phyloP scores from a whole-genome alignment of 2,329 filamentous ascomycete genomes.

The Epichloe elymi region DNA sequence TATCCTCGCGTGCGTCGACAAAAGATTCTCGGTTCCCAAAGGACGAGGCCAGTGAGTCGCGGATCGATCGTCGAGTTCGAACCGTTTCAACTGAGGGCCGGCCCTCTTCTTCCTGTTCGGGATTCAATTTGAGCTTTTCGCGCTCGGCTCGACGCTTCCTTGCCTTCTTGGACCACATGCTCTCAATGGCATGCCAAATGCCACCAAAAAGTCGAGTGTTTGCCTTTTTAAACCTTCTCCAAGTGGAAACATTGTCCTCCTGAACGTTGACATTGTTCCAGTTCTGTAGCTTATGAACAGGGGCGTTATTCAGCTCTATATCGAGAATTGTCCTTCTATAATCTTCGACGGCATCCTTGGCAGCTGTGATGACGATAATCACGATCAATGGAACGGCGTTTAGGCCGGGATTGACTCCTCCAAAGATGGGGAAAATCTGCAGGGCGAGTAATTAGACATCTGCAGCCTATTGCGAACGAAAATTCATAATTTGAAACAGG shows the following conservation, averaged over 20 bases:
- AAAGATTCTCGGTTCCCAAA: slow-evolving; percentile 41
- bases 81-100: slow-evolving; percentile 42
- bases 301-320: slow-evolving; percentile 89
- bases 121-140: slow-evolving; percentile 20
- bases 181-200: slow-evolving; percentile 34
- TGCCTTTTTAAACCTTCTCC: slow-evolving; percentile 86
- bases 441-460: slow-evolving; percentile 4
- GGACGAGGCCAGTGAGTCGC: slow-evolving; percentile 32
- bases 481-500: not conserved
- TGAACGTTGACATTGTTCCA: slow-evolving; percentile 91
- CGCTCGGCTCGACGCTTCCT: slow-evolving; percentile 34
- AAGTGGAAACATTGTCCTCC: slow-evolving; percentile 71
- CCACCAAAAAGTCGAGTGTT: slow-evolving; percentile 48
- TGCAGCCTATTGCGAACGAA: not conserved
- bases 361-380: slow-evolving; percentile 73
- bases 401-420: slow-evolving; percentile 76
- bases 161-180: slow-evolving; percentile 38
- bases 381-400: slow-evolving; percentile 87
- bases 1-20: slow-evolving; percentile 50
- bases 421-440: slow-evolving; percentile 94
- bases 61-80: slow-evolving; percentile 20
- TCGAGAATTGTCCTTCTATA: slow-evolving; percentile 85
- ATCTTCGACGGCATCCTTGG: slow-evolving; percentile 95
- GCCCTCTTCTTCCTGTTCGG: slow-evolving; percentile 32
- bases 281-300: slow-evolving; percentile 75